Conservation (phyloP, 1,284 basidiomycete genomes). For the Leccinum proximum region DNA sequence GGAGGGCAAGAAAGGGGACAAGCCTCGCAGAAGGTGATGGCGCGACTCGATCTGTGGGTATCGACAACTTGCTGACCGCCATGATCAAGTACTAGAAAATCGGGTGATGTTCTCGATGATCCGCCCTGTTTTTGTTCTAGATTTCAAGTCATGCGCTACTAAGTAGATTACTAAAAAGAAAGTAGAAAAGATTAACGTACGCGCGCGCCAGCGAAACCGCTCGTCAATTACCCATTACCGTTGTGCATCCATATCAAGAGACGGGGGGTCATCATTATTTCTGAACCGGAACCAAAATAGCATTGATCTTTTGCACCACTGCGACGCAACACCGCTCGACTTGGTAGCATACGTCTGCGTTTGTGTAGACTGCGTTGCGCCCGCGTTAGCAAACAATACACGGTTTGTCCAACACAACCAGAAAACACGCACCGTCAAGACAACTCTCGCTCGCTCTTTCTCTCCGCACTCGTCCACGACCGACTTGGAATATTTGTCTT, state of each 20-base stretch:
- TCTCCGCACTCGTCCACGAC: slow-evolving; percentile 45
- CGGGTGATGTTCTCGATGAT: slow-evolving; percentile 42
- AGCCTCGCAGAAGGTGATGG: too few relatives aligned
- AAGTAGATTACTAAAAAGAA: neutral
- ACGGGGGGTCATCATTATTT: neutral
- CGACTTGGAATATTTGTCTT: slow-evolving; percentile 33
- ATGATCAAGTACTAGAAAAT: slow-evolving; percentile 74
- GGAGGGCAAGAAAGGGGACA: too few relatives aligned
- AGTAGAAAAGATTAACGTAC: neutral
- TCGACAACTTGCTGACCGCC: slow-evolving; percentile 67
- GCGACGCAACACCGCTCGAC: slow-evolving; percentile 35
- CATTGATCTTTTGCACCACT: slow-evolving; percentile 50
- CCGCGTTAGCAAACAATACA: slow-evolving; percentile 3
- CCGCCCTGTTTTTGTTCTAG: slow-evolving; percentile 2
- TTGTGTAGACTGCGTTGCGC: slow-evolving; percentile 42
- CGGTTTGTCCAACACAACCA: neutral
- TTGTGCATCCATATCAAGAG: neutral
- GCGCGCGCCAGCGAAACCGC: neutral
- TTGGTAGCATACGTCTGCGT: slow-evolving; percentile 49
- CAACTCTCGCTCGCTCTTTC: slow-evolving; percentile 58
- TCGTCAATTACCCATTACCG: neutral
- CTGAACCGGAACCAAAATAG: neutral
- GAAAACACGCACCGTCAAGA: slow-evolving; percentile 47
- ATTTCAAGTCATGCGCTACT: neutral
- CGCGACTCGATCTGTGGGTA: slow-evolving; percentile 40